Conservation (phyloP, 2,329 filamentous ascomycete species). For the Apiospora hydei region DNA sequence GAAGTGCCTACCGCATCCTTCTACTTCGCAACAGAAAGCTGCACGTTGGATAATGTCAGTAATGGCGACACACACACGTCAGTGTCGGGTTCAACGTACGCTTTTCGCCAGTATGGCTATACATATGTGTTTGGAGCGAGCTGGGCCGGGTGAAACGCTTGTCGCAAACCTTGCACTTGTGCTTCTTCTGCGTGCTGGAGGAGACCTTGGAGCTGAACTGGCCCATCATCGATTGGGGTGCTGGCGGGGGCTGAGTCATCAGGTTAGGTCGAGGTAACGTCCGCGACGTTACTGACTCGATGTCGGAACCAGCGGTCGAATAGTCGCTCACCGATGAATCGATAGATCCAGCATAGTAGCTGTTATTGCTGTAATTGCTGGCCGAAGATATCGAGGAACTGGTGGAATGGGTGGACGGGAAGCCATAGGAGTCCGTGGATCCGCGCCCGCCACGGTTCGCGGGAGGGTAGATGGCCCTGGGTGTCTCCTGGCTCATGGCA, state of each 20-base stretch:
- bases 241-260: constrained; percentile 74
- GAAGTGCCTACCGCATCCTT: constrained; percentile 94
- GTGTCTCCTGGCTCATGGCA: constrained; percentile 93
- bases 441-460: constrained; percentile 68
- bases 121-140: constrained; percentile 96
- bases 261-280: constrained; percentile 81
- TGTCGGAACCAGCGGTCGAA: constrained; percentile 86
- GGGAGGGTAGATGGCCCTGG: constrained; percentile 85
- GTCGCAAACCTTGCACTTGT: constrained; percentile 99
- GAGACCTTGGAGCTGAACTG: constrained; percentile 98
- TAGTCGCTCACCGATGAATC: constrained; percentile 91
- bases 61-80: neutral
- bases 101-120: constrained; percentile 97
- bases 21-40: constrained; percentile 95
- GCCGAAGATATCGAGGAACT: constrained; percentile 91
- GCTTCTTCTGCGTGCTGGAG: constrained; percentile 97
- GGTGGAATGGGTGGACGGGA: constrained; percentile 82
- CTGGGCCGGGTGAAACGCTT: constrained; percentile 96
- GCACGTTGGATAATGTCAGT: constrained; percentile 30
- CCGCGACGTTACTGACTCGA: constrained; percentile 79
- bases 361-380: constrained; percentile 74
- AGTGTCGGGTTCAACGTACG: constrained; percentile 69
- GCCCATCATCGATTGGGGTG: constrained; percentile 97
- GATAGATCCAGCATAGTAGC: constrained; percentile 85
- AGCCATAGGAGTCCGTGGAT: constrained; percentile 88